Evolutionary conservation across 2,329 filamentous ascomycete species (phyloP), one percentile per base, ranked within the genome.

Genomic region (Rutstroemia sp.): DNA sequence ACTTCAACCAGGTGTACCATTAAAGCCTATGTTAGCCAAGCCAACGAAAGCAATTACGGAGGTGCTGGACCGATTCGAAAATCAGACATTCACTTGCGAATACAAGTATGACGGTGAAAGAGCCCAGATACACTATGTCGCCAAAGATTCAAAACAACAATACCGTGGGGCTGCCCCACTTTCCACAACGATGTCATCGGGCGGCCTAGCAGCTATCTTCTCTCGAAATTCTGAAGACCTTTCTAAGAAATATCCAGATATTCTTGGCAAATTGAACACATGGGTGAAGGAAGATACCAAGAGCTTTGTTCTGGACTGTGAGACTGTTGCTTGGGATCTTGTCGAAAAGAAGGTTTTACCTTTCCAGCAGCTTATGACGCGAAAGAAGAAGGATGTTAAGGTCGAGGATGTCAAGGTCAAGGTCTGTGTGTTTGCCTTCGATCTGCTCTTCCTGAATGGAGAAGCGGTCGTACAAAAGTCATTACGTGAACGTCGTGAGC

Each of bases 91-190:
- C 67, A 97, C 94, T 1, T 99, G 94, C 74, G 94, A 99, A 71
- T 99, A 95, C 79, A 99, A 99, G 72, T 99, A 99, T 68, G 94
- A 99, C 66, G 94, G 94, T 49, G 94, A 99, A 72, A 81, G 94
- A 69, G 94, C 94, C n/a, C 94, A 99, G 70, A 97, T 99, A 51
- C 94, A 99, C 70, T 99, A 95, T 64, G 90, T 97, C 34, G 86
- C 92, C 4, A 89, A 90, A 60, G 88, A 92, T 60, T 81, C 88
- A 9, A 76, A 83, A 2, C 76, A 87, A 58, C 79, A 90, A 54
- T 86, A 90, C 63, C 80, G 81, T 57, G 80, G 86, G 48, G 78
- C 82, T 38, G 74, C 80, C 0, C 74, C 77, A 10, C 74, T 81
- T 5, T 82, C 82, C 7, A 79, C 84, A 42, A 87, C 90, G 65